Base-by-base conservation (phyloP, 2,329 filamentous ascomycete species). In the Pyricularia pennisetigena region DNA sequence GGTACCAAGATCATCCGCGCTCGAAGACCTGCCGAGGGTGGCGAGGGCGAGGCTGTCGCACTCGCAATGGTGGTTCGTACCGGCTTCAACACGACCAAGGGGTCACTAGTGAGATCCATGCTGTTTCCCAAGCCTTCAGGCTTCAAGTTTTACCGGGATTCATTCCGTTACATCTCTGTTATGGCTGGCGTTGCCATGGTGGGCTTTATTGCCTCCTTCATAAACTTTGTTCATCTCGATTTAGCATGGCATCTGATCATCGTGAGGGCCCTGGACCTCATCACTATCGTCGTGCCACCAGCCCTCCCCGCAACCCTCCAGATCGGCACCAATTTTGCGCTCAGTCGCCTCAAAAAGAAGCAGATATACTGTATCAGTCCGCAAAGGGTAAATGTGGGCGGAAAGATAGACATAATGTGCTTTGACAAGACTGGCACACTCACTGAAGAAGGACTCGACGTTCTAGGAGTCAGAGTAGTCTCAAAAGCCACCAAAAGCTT, bases 381-480 rank as follows among this genome's bases (percentile, higher is more conserved):
- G 0, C 95, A 99, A 75, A 87, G 95, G 74, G 94, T 99, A 68
- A 99, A 98, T 74, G 93, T 99, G 6, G 95, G 92, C 20, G 95
- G 96, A 66, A 98, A 98, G 78, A 81, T 99, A 4, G 95, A 99
- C 75, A 87, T 98, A 12, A 91, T 99, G 80, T 97, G 94, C 78
- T 99, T 99, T 72, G 95, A 99, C 80, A 99, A 99, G 80, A 99
- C 95, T 0, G 95, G 95, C n/a, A 99, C 95, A 0, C 81, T 99
- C 68, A 99, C 95, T 0, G 95, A 98, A 78, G 95, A 99, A 77
- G 95, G 95, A 0, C 81, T 99, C 61, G 96, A 99, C 76, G 92
- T 99, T 23, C 84, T 99, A 14, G 95, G 95, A 14, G 88, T 97
- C 24, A 88, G 93, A 41, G 88, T 95, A 7, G 92, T 93, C 10